Evolutionary conservation across 768 basidiomycete genomes (phyloP).

Genomic region (Leccinellum albellum): DNA sequence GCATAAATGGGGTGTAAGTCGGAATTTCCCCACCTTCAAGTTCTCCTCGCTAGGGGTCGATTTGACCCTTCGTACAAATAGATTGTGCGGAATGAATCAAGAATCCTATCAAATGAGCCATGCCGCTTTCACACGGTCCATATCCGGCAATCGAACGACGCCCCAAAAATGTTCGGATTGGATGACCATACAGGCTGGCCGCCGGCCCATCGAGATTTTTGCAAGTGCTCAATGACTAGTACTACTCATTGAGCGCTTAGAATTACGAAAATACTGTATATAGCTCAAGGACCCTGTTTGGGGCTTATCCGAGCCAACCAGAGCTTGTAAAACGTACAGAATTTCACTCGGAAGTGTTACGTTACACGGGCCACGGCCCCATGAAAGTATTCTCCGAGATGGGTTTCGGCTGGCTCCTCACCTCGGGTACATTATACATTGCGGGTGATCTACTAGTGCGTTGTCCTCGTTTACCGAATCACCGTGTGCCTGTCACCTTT

Average conservation of each 20-base stretch:
- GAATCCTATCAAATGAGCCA: slow-evolving; percentile 13
- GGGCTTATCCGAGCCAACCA: too few species aligned
- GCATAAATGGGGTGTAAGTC: too few species aligned
- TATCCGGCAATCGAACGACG: too few species aligned
- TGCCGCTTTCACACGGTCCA: slow-evolving; percentile 15
- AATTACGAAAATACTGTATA: too few species aligned
- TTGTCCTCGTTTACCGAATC: slow-evolving; percentile 33
- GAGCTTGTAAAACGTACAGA: too few species aligned
- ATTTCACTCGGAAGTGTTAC: too few species aligned
- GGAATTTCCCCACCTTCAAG: too few species aligned
- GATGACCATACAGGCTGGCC: background rate
- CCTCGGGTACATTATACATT: slow-evolving; percentile 74
- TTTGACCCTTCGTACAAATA: too few species aligned
- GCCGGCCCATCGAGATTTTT: background rate
- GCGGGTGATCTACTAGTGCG: slow-evolving; percentile 82
- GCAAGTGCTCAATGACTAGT: background rate
- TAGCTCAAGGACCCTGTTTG: too few species aligned
- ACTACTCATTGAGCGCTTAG: too few species aligned
- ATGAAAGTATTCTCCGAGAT: slow-evolving; percentile 52
- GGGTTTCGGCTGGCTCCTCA: slow-evolving; percentile 67
- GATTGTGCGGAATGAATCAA: slow-evolving; percentile 19
- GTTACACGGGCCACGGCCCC: too few species aligned
- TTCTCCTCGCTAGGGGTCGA: too few species aligned
- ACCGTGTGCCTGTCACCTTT: slow-evolving; percentile 25
- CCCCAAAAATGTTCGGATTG: background rate